Evolutionary conservation across 805 yeast genomes (phyloP).

Genomic region (Candida quercuum): DNA sequence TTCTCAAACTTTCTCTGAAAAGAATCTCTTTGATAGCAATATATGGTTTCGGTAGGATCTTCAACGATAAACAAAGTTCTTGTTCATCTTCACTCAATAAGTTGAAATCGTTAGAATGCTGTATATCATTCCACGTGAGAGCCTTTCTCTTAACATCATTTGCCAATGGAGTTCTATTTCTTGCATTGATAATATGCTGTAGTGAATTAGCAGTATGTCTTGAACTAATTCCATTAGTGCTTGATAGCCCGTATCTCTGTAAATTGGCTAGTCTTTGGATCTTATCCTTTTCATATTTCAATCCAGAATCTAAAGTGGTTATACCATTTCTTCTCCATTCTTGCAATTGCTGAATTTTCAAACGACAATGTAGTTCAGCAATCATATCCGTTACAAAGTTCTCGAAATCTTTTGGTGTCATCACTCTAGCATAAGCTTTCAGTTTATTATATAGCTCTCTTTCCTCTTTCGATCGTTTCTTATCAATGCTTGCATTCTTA

Average conservation of each 20-base stretch:
- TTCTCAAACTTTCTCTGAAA: constrained; percentile 79
- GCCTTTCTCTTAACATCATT: constrained; percentile 23
- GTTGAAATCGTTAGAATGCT: constrained; percentile 77
- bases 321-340: constrained; percentile 92
- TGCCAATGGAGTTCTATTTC: constrained; percentile 18
- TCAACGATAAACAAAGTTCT: constrained; percentile 72
- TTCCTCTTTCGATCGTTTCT: constrained; percentile 83
- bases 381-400: constrained; percentile 67
- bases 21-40: constrained; percentile 86
- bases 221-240: constrained; percentile 19
- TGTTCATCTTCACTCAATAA: constrained; percentile 85
- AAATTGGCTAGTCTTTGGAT: constrained; percentile 56
- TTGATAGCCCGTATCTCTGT: constrained; percentile 41
- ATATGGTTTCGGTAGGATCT: constrained; percentile 90
- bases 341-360: constrained; percentile 83
- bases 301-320: constrained; percentile 76
- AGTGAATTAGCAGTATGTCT: constrained; percentile 29
- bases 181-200: constrained; percentile 18
- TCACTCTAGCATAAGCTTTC: constrained; percentile 75
- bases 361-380: constrained; percentile 72
- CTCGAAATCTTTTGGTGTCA: constrained; percentile 78
- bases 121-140: constrained; percentile 57
- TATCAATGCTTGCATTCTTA: constrained; percentile 74
- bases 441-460: constrained; percentile 71
- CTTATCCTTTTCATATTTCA: constrained; percentile 85